Percentiles rank a stretch among this genome's conserved stretches.
Evolutionary conservation across 202 grass and related monocot genomes (phyloP).

Genomic region (Cymbopogon flexuosus): DNA sequence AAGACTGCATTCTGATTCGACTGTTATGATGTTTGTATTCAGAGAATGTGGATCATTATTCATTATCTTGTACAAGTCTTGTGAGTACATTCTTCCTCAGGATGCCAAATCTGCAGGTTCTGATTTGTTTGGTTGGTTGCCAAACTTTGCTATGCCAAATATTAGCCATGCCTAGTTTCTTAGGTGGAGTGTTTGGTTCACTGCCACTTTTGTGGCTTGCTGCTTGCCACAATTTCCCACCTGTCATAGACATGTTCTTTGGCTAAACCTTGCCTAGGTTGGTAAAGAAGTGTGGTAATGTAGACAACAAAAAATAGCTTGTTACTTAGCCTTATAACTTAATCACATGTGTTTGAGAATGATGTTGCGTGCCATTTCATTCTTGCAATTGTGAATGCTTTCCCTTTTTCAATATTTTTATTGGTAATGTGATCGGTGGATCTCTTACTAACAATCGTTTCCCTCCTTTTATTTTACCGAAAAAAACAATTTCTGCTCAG

Average conservation of each 20-base stretch:
- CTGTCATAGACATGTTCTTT: background rate
- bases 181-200: background rate
- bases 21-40: background rate
- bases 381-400: background rate
- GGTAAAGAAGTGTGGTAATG: background rate
- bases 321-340: background rate
- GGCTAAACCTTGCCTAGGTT: background rate
- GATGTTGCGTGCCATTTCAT: background rate
- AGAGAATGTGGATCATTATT: constrained; percentile 1
- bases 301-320: background rate
- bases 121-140: background rate
- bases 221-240: background rate
- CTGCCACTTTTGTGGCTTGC: background rate
- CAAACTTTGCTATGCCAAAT: background rate
- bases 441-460: background rate
- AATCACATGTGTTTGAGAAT: background rate
- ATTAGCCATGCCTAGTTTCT: background rate
- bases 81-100: background rate
- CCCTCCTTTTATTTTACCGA: too few relatives aligned
- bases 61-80: background rate
- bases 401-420: background rate
- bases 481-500: background rate
- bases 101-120: background rate
- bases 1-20: constrained; percentile 3
- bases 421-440: background rate